These are phyloP conservation scores for Cercospora citrullina DNA, from an alignment of 2,329 filamentous ascomycete genomes.

Conservation along the genomic window DNA sequence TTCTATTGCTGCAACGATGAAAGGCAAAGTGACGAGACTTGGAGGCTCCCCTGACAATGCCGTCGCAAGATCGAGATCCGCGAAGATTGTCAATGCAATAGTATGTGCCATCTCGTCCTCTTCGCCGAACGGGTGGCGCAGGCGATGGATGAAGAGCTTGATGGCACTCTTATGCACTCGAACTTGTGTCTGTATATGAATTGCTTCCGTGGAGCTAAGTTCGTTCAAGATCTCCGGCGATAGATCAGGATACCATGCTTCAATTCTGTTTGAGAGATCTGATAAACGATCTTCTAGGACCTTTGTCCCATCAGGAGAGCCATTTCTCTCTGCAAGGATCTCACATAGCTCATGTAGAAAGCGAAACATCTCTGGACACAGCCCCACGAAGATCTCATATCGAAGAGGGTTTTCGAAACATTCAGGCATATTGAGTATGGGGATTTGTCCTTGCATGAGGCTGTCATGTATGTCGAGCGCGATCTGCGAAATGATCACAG, in stretches of 20 bases:
- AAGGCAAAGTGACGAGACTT: conserved; percentile 1
- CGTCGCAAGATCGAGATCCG: conserved; percentile 9
- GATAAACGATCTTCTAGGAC: not conserved
- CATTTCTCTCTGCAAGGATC: not conserved
- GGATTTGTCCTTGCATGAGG: conserved; percentile 5
- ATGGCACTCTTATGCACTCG: conserved; percentile 1
- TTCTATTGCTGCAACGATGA: conserved; percentile 7
- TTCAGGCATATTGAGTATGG: conserved; percentile 6
- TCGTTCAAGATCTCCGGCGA: not conserved
- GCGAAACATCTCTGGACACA: not conserved
- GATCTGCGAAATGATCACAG: conserved; percentile 6
- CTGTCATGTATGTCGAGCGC: conserved; percentile 11
- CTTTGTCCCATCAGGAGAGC: too few species aligned
- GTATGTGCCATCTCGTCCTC: conserved; percentile 5
- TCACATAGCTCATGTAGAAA: not conserved
- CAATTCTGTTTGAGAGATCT: not conserved
- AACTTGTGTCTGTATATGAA: not conserved
- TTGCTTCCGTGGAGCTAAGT: not conserved
- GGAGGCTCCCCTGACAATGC: not conserved
- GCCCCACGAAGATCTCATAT: not conserved
- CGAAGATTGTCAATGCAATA: not conserved
- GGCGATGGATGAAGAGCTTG: conserved; percentile 9
- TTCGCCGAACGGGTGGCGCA: conserved; percentile 7
- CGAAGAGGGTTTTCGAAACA: not conserved
- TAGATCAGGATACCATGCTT: conserved; percentile 1